Base-by-base conservation (phyloP, 805 yeast species). In the Saturnispora quitensis region DNA sequence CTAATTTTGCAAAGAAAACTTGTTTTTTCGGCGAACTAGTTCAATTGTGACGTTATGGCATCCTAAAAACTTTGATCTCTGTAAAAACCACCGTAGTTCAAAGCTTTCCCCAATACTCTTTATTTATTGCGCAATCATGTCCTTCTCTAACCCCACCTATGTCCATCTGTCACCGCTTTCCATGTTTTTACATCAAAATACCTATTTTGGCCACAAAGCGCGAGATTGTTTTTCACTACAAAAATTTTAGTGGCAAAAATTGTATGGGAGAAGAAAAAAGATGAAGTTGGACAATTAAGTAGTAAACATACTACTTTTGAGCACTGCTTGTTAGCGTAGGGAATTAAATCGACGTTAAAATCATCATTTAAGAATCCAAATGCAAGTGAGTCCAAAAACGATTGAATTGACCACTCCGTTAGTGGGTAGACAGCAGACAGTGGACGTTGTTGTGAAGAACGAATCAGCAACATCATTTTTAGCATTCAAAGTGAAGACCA, bases 401-500 rank as follows among this genome's bases (percentile, higher is more conserved):
- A 49, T 49, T 24, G 51, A 49, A 38, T 43, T 49, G 42, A 43
- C 51, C n/a, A 43, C 90, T 55, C 89, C 95, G 43, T 82, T 88
- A 66, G 78, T 86, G 58, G 43, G 45, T 28, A 75, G 78, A 60
- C 81, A 85, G 58, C 77, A 84, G 43, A 84, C 93, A 17, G 84
- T 82, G 64, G 70, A 73, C 52, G 73, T 82, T 61, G 67, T 71
- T 44, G 74, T 82, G 57, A 66, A 73, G 40, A 85, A 86, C 67
- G 83, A 81, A 60, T 55, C 66, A 24, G 68, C 78, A 15, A 73
- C 74, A 50, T 71, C 81, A 33, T 35, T 24, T 25, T 70, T 80
- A 61, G 97, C 96, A 31, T 93, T 89, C 76, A 93, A 93, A 73
- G 97, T 93, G 64, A 93, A 91, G 73, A 91, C 99, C 45, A 93